Conservation (phyloP, 1,284 basidiomycete species). For the Malassezia vespertilionis region DNA sequence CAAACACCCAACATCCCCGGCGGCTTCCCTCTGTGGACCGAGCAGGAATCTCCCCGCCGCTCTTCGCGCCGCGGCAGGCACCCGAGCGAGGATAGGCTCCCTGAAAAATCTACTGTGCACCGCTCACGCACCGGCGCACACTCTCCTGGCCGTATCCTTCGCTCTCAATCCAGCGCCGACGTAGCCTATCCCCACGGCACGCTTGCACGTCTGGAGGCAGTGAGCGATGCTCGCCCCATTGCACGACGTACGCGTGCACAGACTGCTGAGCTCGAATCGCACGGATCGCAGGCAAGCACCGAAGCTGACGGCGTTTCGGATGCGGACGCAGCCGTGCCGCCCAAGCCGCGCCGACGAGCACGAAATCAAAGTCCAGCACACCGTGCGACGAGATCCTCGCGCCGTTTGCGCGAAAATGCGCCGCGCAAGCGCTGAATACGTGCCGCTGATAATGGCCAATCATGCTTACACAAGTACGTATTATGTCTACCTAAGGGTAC, state of each 20-base stretch:
- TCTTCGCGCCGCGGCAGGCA: no score
- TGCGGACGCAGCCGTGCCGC: not conserved
- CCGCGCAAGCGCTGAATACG: no score
- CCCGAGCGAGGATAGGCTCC: no score
- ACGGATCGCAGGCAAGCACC: constrained; percentile 11
- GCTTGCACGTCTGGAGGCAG: constrained; percentile 12
- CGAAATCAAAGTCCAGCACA: not conserved
- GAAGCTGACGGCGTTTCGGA: not conserved
- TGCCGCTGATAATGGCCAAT: not conserved
- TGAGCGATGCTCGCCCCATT: constrained; percentile 9
- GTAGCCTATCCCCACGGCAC: constrained; percentile 6
- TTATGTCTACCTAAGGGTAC: constrained; percentile 19
- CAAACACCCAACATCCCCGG: constrained; percentile 11
- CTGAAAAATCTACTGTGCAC: no score
- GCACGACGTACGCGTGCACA: constrained; percentile 16
- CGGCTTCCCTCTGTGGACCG: constrained; percentile 12
- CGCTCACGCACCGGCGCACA: no score
- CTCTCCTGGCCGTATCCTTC: no score
- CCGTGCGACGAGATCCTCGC: constrained; percentile 4
- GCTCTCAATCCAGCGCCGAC: no score
- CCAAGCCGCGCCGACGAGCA: constrained; percentile 1
- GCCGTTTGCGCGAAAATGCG: constrained; percentile 2
- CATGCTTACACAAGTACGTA: not conserved
- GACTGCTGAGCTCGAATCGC: constrained; percentile 14
- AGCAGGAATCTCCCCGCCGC: no score